A percentile compares a stretch with the other conserved stretches of the same genome.
phyloP scores from a whole-genome alignment of 257 asterid species.

The Solanum sitiens region DNA sequence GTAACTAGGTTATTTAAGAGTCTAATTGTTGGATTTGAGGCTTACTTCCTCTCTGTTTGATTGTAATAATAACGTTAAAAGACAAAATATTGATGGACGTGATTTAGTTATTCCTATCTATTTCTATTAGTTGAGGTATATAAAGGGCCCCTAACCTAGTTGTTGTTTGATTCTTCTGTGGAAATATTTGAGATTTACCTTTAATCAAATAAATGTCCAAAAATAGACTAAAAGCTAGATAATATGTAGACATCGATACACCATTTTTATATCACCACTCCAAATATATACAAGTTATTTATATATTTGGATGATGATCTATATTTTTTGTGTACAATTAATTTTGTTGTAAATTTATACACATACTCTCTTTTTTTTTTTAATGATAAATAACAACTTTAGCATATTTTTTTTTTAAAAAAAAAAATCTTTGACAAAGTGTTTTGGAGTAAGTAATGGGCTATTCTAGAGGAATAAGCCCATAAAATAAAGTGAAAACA shows the following conservation, averaged over 20 bases:
- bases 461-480: neutral
- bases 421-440: too few species aligned
- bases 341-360: neutral
- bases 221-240: neutral
- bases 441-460: neutral
- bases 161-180: neutral
- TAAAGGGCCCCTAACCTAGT: neutral
- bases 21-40: neutral
- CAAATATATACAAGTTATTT: neutral
- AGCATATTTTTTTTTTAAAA: too few species aligned
- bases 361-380: too few species aligned
- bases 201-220: neutral
- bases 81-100: neutral
- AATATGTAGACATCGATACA: too few species aligned
- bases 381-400: too few species aligned
- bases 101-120: neutral
- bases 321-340: neutral
- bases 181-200: neutral
- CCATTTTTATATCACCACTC: too few species aligned
- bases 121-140: neutral
- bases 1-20: neutral
- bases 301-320: neutral
- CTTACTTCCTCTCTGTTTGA: neutral
- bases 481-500: neutral
- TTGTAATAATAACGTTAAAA: neutral